Percentiles rank a stretch among this genome's conserved stretches.
These are phyloP conservation scores for Amanita pseudoporphyria DNA, from an alignment of 768 basidiomycete species.

Conservation along the genomic window DNA sequence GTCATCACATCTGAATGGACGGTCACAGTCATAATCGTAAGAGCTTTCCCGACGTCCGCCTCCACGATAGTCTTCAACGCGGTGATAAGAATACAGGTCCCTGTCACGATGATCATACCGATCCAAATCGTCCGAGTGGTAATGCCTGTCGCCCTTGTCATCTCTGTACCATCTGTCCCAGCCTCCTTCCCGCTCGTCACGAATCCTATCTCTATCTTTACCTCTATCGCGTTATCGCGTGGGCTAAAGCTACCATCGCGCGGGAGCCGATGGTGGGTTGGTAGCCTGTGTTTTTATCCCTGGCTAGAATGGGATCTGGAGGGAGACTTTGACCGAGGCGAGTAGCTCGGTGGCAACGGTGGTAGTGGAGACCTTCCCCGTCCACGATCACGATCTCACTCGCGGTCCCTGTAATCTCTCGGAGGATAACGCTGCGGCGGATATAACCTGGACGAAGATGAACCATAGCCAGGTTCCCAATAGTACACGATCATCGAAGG, in stretches of 20 bases:
- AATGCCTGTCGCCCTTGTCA: constrained; percentile 17
- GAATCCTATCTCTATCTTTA: constrained; percentile 20
- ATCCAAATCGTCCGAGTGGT: constrained; percentile 13
- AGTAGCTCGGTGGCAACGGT: too few species aligned
- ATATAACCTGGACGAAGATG: constrained; percentile 20
- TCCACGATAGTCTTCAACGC: constrained; percentile 26
- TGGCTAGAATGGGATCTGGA: too few species aligned
- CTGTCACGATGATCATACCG: constrained; percentile 21
- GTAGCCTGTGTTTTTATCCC: constrained; percentile 28
- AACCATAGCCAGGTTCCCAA: too few species aligned
- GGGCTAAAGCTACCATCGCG: constrained; percentile 29
- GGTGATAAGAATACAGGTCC: constrained; percentile 14
- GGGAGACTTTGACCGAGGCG: too few species aligned
- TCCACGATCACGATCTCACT: too few species aligned
- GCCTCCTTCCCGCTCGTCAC: constrained; percentile 12
- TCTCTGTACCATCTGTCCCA: constrained; percentile 12
- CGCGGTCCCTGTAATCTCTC: too few species aligned
- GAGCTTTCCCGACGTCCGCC: constrained; percentile 20
- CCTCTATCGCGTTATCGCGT: constrained; percentile 15
- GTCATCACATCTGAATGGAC: constrained; percentile 10
- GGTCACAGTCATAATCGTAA: constrained; percentile 6
- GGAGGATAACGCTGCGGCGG: constrained; percentile 13
- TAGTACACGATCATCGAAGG: constrained; percentile 19
- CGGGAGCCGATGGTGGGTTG: constrained; percentile 24
- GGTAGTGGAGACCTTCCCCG: too few species aligned